Evolutionary conservation across 176 grass and related monocot species (phyloP), one percentile per base, ranked within the genome.

Genomic region (Typha latifolia): DNA sequence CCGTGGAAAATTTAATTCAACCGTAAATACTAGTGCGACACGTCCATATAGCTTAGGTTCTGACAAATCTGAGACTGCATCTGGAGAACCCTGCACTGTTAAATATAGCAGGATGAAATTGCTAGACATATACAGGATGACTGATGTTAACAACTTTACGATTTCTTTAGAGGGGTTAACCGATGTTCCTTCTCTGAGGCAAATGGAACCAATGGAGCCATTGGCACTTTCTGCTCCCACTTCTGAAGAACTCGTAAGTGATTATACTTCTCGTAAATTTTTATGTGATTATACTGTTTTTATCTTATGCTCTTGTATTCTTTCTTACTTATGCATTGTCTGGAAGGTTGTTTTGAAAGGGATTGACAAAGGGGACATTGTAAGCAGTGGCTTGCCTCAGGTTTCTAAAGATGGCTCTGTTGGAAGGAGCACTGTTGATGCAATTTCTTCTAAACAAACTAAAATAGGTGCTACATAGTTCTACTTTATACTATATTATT

Each of bases 51-150:
- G 81, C 43, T 62, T 84, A 72, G 73, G 80, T 67, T 80, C 77
- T 48, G 84, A 99, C 65, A 90, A 83, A 63, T 80, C 85, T 67
- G 85, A 82, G 77, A 75, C 83, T 63, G 49, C 79, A 70, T 78
- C 76, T 78, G 79, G 83, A 61, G 83, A 91, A 65, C 78, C 74
- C 34, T 79, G 67, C 2, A 9, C 37, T 2, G 26, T 83, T 69
- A 90, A 75, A 87, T 99, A 99, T 78, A 85, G 86, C 63, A 94
- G 95, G 79, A 94, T 99, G 86, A 99, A 99, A 78, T 69, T 99
- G 62, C 86, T 99, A 70, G 95, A 99, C 70, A 71, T 99, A 72
- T 99, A 99, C 84, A 83, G 89, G 74, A 83, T 22, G 68, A 87
- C 81, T 76, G 83, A 94, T 83, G 34, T 90, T 64, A 83, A 81